Evolutionary conservation across 2,329 filamentous ascomycete species (phyloP), one percentile per base, ranked within the genome.

Genomic region (Botrytis porri): DNA sequence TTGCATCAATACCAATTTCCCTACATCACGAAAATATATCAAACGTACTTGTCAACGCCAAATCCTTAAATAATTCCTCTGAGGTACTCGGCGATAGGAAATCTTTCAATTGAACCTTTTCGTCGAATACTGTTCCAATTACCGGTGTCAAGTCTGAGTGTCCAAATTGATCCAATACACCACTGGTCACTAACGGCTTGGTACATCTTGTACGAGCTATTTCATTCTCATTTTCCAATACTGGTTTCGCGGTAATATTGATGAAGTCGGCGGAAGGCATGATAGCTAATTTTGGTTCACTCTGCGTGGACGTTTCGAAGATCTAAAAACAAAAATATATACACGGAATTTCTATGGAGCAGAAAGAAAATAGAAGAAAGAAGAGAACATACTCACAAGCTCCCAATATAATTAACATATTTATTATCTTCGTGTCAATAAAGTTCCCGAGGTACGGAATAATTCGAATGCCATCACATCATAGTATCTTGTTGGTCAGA

Each of bases 81-180:
- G 43, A 14, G 3, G n/a, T n/a, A 18, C 8, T n/a, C 25, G 18
- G 35, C 12, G 48, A 39, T 18, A 93, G 83, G 75, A 87, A 86
- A 3, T 93, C 89, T 10, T 85, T 85, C 0, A 92, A 83, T 74
- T 90, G 86, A 37, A 87, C 83, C 18, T 84, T 67, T 41, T 67
- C 84, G 20, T 85, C 82, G 75, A 86, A 92, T 76, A 92, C 90
- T 12, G 85, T 84, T 4, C 89, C 90, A 73, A 78, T 77, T 18
- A 74, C 70, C 4, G 77, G 76, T 25, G 77, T 79, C 4, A 75
- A 69, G 64, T 78, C 77, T 3, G 63, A 60, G 18, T 78, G 69
- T 57, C 71, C 41, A 65, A 74, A 77, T 18, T 71, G 73, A 45
- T 78, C 76, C 5, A 78, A 69, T 14, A 76, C 74, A 25, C 77